phyloP scores from a whole-genome alignment of 176 grass and related monocot species.

The Phyllostachys edulis region DNA sequence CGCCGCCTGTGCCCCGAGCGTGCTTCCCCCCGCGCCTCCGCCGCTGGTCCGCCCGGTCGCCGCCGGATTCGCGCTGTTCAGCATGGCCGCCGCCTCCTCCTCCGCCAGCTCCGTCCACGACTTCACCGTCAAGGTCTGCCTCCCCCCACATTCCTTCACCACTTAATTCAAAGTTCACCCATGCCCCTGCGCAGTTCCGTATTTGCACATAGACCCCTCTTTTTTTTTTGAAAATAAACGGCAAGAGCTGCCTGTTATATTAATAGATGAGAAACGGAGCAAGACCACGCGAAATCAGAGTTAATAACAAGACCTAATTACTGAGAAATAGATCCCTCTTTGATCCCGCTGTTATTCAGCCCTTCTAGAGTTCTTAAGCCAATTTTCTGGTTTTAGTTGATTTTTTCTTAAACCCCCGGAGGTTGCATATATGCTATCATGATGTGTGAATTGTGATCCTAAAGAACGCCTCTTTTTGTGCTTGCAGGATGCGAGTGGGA shows the following conservation, averaged over 20 bases:
- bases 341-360: neutral
- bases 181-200: neutral
- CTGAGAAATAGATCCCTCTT: too few species aligned
- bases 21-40: neutral
- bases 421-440: neutral
- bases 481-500: constrained; percentile 58
- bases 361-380: neutral
- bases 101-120: constrained; percentile 60
- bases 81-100: constrained; percentile 44
- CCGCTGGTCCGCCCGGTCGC: constrained; percentile 11
- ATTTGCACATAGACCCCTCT: constrained; percentile 22
- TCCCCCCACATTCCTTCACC: neutral
- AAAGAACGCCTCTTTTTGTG: neutral
- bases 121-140: constrained; percentile 78
- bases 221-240: too few species aligned
- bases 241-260: too few species aligned
- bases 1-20: neutral
- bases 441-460: neutral
- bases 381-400: neutral
- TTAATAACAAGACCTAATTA: too few species aligned
- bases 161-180: neutral
- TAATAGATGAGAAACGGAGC: too few species aligned
- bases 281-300: too few species aligned
- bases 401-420: neutral
- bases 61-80: constrained; percentile 35